A percentile compares a stretch with the other conserved stretches of the same genome.
These are phyloP conservation scores for Aureobasidium sp. DNA, from an alignment of 2,329 filamentous ascomycete genomes.

Conservation along the genomic window DNA sequence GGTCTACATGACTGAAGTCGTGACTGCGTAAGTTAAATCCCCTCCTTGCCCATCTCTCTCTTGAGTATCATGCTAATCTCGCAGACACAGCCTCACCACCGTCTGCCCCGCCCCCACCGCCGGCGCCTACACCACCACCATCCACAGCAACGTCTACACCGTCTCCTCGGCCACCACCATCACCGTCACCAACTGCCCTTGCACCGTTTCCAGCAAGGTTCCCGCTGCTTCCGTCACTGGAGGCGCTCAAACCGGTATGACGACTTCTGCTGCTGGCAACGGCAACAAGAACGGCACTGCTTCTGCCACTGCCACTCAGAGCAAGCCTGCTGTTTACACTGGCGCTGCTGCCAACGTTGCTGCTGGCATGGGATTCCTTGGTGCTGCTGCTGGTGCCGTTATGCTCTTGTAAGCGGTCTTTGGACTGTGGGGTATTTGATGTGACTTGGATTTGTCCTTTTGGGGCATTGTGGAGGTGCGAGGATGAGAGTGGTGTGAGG, in stretches of 20 bases:
- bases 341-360: neutral
- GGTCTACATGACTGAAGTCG: conserved; percentile 10
- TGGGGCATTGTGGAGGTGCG: too few species aligned
- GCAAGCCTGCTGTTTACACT: neutral
- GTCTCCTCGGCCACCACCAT: conserved; percentile 43
- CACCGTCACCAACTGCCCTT: conserved; percentile 18
- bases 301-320: neutral
- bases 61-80: conserved; percentile 37
- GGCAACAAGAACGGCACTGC: conserved; percentile 7
- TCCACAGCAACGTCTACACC: conserved; percentile 61
- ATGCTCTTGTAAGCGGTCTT: conserved; percentile 7
- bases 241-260: neutral
- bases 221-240: neutral
- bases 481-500: too few species aligned
- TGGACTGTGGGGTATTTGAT: too few species aligned
- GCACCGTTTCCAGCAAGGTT: conserved; percentile 19
- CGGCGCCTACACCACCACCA: conserved; percentile 39
- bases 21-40: conserved; percentile 43
- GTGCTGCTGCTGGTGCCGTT: conserved; percentile 2
- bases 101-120: conserved; percentile 64
- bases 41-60: too few species aligned
- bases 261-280: neutral
- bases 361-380: conserved; percentile 5
- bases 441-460: too few species aligned
- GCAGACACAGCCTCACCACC: conserved; percentile 52